Conservation (phyloP, 1,284 basidiomycete genomes). For the Ganoderma boninense region DNA sequence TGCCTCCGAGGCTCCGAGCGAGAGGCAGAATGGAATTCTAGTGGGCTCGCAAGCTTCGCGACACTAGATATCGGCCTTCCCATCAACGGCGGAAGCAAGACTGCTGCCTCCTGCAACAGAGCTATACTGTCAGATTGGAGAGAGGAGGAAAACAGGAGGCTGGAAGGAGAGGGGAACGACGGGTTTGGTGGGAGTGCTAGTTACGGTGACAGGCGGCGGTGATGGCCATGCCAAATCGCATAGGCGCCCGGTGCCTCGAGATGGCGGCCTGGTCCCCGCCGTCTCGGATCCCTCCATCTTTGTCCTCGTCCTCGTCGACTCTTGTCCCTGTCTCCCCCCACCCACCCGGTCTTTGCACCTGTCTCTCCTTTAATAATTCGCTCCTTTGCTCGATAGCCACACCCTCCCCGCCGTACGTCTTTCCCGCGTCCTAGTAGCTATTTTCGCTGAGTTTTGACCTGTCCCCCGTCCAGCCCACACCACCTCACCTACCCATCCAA, state of each 20-base stretch:
- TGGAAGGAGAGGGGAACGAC: neutral
- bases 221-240: neutral
- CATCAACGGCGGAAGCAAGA: neutral
- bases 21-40: neutral
- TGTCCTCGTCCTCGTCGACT: constrained; percentile 19
- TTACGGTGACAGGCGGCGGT: neutral
- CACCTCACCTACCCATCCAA: constrained; percentile 4
- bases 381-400: constrained; percentile 21
- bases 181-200: neutral
- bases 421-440: neutral
- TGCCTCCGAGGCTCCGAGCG: neutral
- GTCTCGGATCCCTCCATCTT: constrained; percentile 10
- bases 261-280: constrained; percentile 15
- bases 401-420: constrained; percentile 7
- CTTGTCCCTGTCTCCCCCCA: constrained; percentile 6
- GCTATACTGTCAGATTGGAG: neutral
- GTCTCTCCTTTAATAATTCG: constrained; percentile 19
- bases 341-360: constrained; percentile 15
- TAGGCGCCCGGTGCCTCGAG: neutral
- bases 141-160: neutral
- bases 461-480: constrained; percentile 15
- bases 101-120: neutral
- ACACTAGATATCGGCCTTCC: neutral
- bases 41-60: neutral
- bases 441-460: constrained; percentile 1